Percentiles rank a stretch among this genome's conserved stretches.
phyloP scores from a whole-genome alignment of 306 rosid genomes.

The Vigna angularis region DNA sequence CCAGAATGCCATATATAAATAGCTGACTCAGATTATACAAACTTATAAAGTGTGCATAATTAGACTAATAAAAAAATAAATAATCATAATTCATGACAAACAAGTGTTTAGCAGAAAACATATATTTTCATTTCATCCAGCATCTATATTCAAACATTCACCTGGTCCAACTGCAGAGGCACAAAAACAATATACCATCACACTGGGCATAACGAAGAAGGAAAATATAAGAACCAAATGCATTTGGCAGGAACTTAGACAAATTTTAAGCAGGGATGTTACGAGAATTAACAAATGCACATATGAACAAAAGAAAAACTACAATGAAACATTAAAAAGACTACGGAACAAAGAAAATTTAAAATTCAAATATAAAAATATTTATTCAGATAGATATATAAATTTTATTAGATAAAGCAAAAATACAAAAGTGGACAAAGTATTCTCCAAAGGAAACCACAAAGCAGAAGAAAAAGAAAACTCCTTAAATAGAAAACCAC shows the following conservation, averaged over 20 bases:
- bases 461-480: neutral
- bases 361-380: neutral
- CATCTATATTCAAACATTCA: constrained; percentile 26
- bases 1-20: constrained; percentile 30
- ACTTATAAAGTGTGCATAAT: constrained; percentile 10
- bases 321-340: neutral
- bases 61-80: neutral
- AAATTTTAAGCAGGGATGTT: constrained; percentile 10
- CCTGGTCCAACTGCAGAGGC: neutral
- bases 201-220: neutral
- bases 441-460: neutral
- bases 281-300: neutral
- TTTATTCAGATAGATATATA: neutral
- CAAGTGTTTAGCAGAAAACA: constrained; percentile 7
- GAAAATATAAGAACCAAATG: neutral
- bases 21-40: constrained; percentile 1
- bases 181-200: neutral
- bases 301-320: neutral
- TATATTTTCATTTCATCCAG: constrained; percentile 1
- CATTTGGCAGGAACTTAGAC: neutral
- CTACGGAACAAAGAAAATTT: neutral
- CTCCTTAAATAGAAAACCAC: neutral
- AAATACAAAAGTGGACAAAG: neutral
- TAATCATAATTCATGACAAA: constrained; percentile 2
- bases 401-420: neutral